phyloP scores from a whole-genome alignment of 768 basidiomycete species.

The Mycena floridula region DNA sequence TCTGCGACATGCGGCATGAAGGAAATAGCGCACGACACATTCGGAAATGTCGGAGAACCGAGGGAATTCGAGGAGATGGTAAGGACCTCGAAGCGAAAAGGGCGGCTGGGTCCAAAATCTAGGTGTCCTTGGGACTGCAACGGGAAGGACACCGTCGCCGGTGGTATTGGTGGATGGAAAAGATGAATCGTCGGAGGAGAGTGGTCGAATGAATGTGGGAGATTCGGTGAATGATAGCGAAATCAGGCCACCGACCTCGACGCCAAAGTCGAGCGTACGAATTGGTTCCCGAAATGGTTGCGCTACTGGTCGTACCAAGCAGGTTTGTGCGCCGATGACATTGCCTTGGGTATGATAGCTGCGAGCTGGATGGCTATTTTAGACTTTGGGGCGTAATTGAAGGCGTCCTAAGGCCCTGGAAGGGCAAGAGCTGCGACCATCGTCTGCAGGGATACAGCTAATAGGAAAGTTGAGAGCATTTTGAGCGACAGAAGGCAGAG shows the following conservation, averaged over 20 bases:
- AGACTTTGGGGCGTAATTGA: slow-evolving; percentile 43
- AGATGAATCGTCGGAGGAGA: slow-evolving; percentile 47
- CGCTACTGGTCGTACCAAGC: slow-evolving; percentile 23
- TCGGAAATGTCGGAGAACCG: slow-evolving; percentile 20
- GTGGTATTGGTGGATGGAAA: slow-evolving; percentile 38
- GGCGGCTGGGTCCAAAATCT: slow-evolving; percentile 47
- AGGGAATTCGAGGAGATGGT: slow-evolving; percentile 17
- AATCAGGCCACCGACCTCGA: slow-evolving; percentile 49
- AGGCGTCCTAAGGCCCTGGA: slow-evolving; percentile 43
- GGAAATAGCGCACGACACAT: slow-evolving; percentile 25
- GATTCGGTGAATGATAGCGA: slow-evolving; percentile 56
- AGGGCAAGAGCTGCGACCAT: slow-evolving; percentile 26
- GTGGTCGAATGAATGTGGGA: slow-evolving; percentile 44
- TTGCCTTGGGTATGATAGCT: slow-evolving; percentile 31
- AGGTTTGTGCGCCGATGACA: slow-evolving; percentile 27
- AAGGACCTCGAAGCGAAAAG: slow-evolving; percentile 25
- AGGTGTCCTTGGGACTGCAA: slow-evolving; percentile 27
- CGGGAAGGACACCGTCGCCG: slow-evolving; percentile 34
- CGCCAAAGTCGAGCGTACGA: slow-evolving; percentile 50
- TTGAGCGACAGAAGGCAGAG: too few relatives aligned
- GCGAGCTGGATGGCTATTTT: slow-evolving; percentile 35
- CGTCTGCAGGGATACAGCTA: not conserved
- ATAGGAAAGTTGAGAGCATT: too few relatives aligned
- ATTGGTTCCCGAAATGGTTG: slow-evolving; percentile 32
- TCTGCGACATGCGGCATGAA: slow-evolving; percentile 30